Evolutionary conservation across 1,284 basidiomycete species (phyloP).

Genomic region (Trametes sp.): DNA sequence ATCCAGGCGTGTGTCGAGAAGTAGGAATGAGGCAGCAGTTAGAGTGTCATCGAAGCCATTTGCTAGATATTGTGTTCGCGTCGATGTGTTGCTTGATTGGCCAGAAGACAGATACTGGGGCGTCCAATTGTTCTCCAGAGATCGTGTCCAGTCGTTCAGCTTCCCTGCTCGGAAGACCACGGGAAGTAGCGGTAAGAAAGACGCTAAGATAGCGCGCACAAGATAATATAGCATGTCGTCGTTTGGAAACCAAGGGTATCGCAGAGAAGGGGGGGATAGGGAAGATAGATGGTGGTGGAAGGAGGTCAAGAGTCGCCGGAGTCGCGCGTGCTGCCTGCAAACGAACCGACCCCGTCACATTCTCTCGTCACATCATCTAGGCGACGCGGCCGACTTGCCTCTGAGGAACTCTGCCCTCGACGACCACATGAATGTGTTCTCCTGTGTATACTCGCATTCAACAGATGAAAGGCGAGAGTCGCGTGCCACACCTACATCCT

Average conservation of each 20-base stretch:
- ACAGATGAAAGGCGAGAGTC: too few relatives aligned
- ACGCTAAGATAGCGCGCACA: slow-evolving; percentile 9
- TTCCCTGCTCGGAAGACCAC: neutral
- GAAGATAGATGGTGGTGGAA: slow-evolving; percentile 6
- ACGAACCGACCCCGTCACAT: slow-evolving; percentile 8
- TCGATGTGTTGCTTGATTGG: neutral
- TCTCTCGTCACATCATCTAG: slow-evolving; percentile 10
- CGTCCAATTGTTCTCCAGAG: neutral
- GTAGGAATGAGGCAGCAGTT: neutral
- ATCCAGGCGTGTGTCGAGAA: too few relatives aligned
- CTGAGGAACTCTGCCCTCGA: too few relatives aligned
- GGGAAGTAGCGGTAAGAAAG: slow-evolving; percentile 10
- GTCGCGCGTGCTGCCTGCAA: neutral
- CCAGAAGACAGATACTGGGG: neutral
- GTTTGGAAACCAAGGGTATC: neutral
- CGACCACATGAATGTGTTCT: too few relatives aligned
- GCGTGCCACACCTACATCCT: too few relatives aligned
- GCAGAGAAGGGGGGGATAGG: neutral
- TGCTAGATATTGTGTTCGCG: neutral
- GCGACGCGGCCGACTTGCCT: too few relatives aligned
- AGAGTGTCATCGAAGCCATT: neutral
- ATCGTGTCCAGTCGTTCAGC: slow-evolving; percentile 1
- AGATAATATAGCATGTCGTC: neutral
- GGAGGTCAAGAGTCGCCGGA: neutral
- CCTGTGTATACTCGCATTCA: too few relatives aligned